A percentile compares a stretch with the other conserved stretches of the same genome.
phyloP scores from a whole-genome alignment of 768 basidiomycete species.

The Phaffia australis region DNA sequence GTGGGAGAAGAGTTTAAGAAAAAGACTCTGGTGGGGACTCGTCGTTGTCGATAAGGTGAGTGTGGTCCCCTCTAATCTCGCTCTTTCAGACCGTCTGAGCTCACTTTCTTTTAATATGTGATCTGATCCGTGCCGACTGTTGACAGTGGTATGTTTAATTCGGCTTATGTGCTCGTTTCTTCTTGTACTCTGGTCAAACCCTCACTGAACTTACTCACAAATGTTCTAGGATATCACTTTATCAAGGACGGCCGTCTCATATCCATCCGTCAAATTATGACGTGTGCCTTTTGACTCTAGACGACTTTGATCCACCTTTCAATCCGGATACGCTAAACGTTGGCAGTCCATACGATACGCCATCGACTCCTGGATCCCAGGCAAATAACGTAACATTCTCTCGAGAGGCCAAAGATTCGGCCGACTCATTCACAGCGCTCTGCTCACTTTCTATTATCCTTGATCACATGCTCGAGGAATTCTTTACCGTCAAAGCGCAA shows the following conservation, averaged over 20 bases:
- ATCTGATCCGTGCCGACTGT: not conserved
- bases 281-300: slow-evolving; percentile 16
- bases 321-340: not conserved
- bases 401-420: slow-evolving; percentile 13
- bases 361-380: not conserved
- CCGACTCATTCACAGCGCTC: slow-evolving; percentile 23
- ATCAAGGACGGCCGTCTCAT: slow-evolving; percentile 21
- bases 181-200: not conserved
- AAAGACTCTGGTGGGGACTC: slow-evolving; percentile 27
- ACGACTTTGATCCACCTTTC: slow-evolving; percentile 23
- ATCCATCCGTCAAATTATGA: slow-evolving; percentile 10
- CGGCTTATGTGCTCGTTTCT: too few relatives aligned
- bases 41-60: slow-evolving; percentile 24
- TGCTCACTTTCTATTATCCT: slow-evolving; percentile 22
- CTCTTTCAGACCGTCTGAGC: not conserved
- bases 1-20: slow-evolving; percentile 20
- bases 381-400: slow-evolving; percentile 7
- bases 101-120: not conserved
- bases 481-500: slow-evolving; percentile 12
- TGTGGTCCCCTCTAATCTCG: not conserved
- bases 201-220: not conserved
- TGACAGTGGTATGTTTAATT: too few relatives aligned
- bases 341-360: not conserved
- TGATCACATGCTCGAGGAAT: slow-evolving; percentile 14
- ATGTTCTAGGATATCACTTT: slow-evolving; percentile 14